Base-by-base conservation (phyloP, 2,329 filamentous ascomycete species). In the Hypoxylon sp. region DNA sequence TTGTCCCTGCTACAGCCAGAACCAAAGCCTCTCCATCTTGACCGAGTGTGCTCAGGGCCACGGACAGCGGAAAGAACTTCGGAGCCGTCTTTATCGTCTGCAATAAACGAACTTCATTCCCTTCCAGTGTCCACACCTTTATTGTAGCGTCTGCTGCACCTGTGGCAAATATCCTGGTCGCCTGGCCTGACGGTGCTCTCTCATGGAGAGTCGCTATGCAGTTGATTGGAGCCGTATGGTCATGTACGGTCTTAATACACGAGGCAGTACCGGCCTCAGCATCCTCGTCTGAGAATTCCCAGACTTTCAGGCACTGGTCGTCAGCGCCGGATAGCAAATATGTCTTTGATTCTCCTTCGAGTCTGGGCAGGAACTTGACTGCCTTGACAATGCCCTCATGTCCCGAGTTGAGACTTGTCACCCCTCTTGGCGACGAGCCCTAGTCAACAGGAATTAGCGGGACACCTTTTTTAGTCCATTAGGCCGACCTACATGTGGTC, bases 1-100 rank as follows among this genome's bases (percentile, higher is more conserved):
- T 90, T 2, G 96, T 98, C 2, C 96, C 96, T 2, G 91, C 93
- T n/a, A 92, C 89, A 2, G 94, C 95, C 53, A 99, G 83, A 26
- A 95, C 81, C 53, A 91, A 81, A 1, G 84, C 82, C 11, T 84
- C 80, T 1, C 81, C 79, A 7, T 80, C 80, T 30, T 76, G 78
- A 51, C 85, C 84, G 1, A 96, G 82, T 1, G 78, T 77, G 54
- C 85, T 87, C 48, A 97, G 77, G 0, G 93, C 91, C 16, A 97
- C 76, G 7, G 91, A 85, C 30, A 98, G 80, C 1, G 96, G 93
- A 70, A 98, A 93, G 78, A 91, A 96, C 65, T 89, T 90, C 6
- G 93, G 93, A 8, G 84, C 85, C 28, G 94, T 89, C 4, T 84
- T 82, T 72, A 97, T 89, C 0, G 87, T 90, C 74, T 95, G 90